These are phyloP conservation scores for Xylaria sp. DNA, from an alignment of 495 filamentous ascomycete species.

Conservation along the genomic window DNA sequence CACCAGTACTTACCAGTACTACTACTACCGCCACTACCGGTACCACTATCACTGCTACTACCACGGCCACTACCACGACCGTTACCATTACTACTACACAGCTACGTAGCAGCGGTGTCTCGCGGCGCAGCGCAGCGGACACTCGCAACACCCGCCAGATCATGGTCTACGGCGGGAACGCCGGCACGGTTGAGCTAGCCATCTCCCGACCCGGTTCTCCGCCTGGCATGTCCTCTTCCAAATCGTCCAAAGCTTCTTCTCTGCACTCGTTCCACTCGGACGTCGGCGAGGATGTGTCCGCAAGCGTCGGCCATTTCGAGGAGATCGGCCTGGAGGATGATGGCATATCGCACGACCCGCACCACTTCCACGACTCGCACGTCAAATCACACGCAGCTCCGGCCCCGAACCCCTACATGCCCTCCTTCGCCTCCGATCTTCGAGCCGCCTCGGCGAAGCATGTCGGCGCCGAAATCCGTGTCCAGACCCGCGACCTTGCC, in stretches of 20 bases:
- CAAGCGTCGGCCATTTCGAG: slow-evolving; percentile 84
- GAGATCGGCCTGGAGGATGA: slow-evolving; percentile 90
- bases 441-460: slow-evolving; percentile 48
- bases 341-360: slow-evolving; percentile 41
- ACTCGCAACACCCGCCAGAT: slow-evolving; percentile 54
- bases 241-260: slow-evolving; percentile 91
- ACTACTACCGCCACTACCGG: neutral
- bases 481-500: slow-evolving; percentile 38
- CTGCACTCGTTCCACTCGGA: slow-evolving; percentile 78
- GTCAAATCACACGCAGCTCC: slow-evolving; percentile 45
- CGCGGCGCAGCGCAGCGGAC: neutral
- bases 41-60: neutral
- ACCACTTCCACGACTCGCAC: slow-evolving; percentile 52
- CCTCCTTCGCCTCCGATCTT: slow-evolving; percentile 51
- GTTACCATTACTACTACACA: neutral
- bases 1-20: too few relatives aligned
- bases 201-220: slow-evolving; percentile 73
- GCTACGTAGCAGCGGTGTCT: slow-evolving; percentile 10
- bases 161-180: slow-evolving; percentile 59
- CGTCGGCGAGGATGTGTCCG: slow-evolving; percentile 63
- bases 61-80: neutral
- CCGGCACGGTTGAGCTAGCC: slow-evolving; percentile 51
- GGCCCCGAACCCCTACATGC: slow-evolving; percentile 47
- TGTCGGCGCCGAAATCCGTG: slow-evolving; percentile 35
- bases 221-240: slow-evolving; percentile 79